Base-by-base conservation (phyloP, 2,329 filamentous ascomycete genomes). In the Aspergillus sp. region DNA sequence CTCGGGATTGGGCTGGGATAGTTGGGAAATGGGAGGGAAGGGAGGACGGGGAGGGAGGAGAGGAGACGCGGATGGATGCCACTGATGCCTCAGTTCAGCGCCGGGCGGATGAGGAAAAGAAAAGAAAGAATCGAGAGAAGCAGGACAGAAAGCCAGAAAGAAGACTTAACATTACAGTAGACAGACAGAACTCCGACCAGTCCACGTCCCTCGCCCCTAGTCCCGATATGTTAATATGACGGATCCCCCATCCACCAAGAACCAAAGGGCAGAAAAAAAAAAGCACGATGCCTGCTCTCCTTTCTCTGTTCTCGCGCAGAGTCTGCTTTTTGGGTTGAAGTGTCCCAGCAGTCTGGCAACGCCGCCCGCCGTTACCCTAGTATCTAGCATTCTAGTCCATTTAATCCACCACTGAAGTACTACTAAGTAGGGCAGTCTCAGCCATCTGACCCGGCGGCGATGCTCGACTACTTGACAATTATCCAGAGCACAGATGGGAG, bases 161-260 rank as follows among this genome's bases (percentile, higher is more conserved):
- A 48, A 48, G 45, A 52, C 45, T 54, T 39, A 21, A 21, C 21
- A 21, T 21, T 21, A 21, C 33, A 47, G 44, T 47, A 54, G 65
- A 59, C 64, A 69, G 35, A 62, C 67, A 69, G 66, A 65, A 60
- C 63, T 66, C 70, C 70, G 68, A 69, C 65, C 65, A 66, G 63
- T 64, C 65, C 65, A 67, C 64, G 64, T 66, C 67, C 46, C 64
- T 65, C 64, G 68, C 68, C 70, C 72, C 72, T 74, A 74, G 71
- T 74, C 71, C 71, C 68, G 65, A 74, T 73, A 66, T 67, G 71
- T 74, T 70, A 72, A 73, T 73, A 74, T 74, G 71, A 73, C 71
- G 71, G 71, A 73, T 73, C 70, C 69, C 68, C 65, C 70, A 68
- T 63, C 66, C 68, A 66, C 64, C 60, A 68, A 57, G 66, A 63